Base-by-base conservation (phyloP, 2,329 filamentous ascomycete species). In the Nannizziopsis barbatae region DNA sequence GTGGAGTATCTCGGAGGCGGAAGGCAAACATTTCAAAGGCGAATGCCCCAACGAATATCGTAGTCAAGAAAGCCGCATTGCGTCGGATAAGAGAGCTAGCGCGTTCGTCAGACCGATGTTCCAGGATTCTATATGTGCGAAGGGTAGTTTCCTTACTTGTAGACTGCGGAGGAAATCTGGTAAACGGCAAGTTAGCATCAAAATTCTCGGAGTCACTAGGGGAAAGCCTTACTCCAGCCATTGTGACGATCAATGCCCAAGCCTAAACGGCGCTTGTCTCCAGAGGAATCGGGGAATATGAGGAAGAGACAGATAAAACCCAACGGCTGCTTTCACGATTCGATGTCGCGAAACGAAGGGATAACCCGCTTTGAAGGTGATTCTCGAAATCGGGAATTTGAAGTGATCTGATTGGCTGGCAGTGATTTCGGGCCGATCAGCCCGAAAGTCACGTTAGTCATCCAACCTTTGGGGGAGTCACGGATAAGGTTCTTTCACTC, bases 31-130 rank as follows among this genome's bases (percentile, higher is more conserved):
- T 77, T 75, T 96, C 87, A 66, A 94, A 88, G 56, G 77, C 86
- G 65, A 98, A 98, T 58, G 89, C 90, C 57, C 80, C 77, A 58
- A 74, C 78, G 68, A 98, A 98, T 65, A 98, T 85, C 56, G 81
- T 77, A 58, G 80, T 83, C 62, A 98, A 75, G 80, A 95, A 95
- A 67, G 84, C 75, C 61, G 77, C 83, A 76, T 98, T 98, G 66
- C 78, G 82, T 70, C 84, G 82, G 76, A 96, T 83, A 59, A 96
- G 63, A 64, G 80, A 70, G 75, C 92, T 96, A 70, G 12, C 63
- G 55, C 56, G 15, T 56, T 15, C n/a, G 48, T 54, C 8, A 14
- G 14, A 22, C 30, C 15, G 11, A 17, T 52, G 52, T 46, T 59
- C 53, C 50, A 53, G 15, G 11, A 18, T 32, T 39, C 18, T 32